Evolutionary conservation across 2,329 filamentous ascomycete genomes (phyloP).

Genomic region (Ophiostoma ips): DNA sequence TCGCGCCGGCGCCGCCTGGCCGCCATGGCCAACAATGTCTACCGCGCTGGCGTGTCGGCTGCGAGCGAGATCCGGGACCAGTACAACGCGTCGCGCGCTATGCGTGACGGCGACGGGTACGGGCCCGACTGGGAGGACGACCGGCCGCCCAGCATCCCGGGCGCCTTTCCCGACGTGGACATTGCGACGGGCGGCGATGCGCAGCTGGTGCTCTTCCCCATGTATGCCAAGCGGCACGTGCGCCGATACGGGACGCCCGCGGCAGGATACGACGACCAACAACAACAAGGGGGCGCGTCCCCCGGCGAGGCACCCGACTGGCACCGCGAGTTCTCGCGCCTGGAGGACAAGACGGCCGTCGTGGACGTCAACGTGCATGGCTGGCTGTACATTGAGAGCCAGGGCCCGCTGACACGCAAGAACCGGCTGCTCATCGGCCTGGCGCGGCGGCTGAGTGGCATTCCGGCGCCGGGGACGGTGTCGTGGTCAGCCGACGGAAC

Average conservation of each 20-base stretch:
- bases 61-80: constrained; percentile 46
- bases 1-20: constrained; percentile 67
- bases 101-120: constrained; percentile 20
- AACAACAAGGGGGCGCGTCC: not conserved
- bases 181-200: constrained; percentile 69
- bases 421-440: constrained; percentile 79
- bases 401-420: constrained; percentile 70
- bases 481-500: constrained; percentile 24
- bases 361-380: constrained; percentile 91
- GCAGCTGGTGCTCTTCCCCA: constrained; percentile 91
- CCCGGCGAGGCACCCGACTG: constrained; percentile 37
- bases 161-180: constrained; percentile 72
- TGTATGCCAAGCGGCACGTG: constrained; percentile 67
- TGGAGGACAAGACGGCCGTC: constrained; percentile 70
- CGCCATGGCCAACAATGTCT: constrained; percentile 43
- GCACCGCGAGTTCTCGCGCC: constrained; percentile 62
- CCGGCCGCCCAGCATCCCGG: constrained; percentile 44
- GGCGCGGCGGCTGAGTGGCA: constrained; percentile 74
- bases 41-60: constrained; percentile 40
- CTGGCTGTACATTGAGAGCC: constrained; percentile 84
- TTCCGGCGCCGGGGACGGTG: constrained; percentile 47
- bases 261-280: not conserved
- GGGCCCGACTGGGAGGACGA: constrained; percentile 22
- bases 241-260: constrained; percentile 35
- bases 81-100: constrained; percentile 35